phyloP scores from a whole-genome alignment of 441 rosid genomes.

The Erodium texanum region DNA sequence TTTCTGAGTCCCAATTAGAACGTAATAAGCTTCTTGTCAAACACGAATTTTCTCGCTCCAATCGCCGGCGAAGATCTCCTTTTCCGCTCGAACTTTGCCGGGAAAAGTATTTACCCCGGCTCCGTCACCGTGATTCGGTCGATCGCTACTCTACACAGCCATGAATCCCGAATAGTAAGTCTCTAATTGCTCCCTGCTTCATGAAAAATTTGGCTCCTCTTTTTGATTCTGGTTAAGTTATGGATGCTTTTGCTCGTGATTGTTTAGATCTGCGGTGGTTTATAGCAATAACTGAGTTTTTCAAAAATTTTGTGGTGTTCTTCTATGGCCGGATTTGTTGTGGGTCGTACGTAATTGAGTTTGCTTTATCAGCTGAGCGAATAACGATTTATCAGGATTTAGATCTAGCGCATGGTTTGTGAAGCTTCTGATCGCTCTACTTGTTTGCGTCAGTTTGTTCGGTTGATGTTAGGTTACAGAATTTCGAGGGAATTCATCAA shows the following conservation, averaged over 20 bases:
- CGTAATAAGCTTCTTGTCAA: not conserved
- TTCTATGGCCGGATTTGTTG: not conserved
- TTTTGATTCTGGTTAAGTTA: not conserved
- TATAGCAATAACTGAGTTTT: not conserved
- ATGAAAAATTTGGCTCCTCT: not conserved
- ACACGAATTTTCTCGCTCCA: not conserved
- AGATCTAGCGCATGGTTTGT: not conserved
- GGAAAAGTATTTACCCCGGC: not conserved
- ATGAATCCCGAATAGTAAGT: constrained; percentile 97
- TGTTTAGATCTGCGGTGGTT: not conserved
- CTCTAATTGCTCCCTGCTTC: not conserved
- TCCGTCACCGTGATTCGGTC: constrained; percentile 8
- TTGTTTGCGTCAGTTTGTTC: not conserved
- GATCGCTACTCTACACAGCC: constrained; percentile 21
- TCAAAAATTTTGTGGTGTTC: not conserved
- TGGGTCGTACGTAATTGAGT: not conserved
- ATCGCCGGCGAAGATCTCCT: constrained; percentile 21
- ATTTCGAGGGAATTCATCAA: not conserved
- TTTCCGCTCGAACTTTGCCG: constrained; percentile 15
- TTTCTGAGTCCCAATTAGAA: not conserved
- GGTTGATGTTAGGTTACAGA: not conserved
- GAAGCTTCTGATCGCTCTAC: not conserved
- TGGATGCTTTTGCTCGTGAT: not conserved
- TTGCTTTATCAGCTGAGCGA: not conserved
- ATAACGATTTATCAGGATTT: not conserved